These are phyloP conservation scores for Alternaria ethzedia DNA, from an alignment of 2,329 filamentous ascomycete species.

Conservation along the genomic window DNA sequence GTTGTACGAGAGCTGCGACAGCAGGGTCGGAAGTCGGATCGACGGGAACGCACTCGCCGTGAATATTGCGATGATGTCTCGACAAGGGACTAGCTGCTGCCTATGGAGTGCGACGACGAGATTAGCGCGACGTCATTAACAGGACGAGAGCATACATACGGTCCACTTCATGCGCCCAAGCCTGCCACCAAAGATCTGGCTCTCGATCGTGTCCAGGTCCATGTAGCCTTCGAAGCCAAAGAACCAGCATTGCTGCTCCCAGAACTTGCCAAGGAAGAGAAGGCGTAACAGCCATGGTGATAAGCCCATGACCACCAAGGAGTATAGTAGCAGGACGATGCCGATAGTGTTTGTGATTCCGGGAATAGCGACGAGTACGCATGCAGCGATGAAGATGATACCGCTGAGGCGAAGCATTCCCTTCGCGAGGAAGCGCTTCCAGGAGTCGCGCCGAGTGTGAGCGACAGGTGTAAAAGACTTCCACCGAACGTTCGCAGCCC, in stretches of 20 bases:
- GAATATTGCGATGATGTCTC: slow-evolving; percentile 35
- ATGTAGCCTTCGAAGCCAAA: slow-evolving; percentile 54
- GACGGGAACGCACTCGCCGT: slow-evolving; percentile 39
- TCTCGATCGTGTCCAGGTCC: slow-evolving; percentile 48
- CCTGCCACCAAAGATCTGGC: slow-evolving; percentile 48
- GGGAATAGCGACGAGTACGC: slow-evolving; percentile 16
- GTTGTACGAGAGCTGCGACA: slow-evolving; percentile 27
- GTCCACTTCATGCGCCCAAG: slow-evolving; percentile 48
- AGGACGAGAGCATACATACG: slow-evolving; percentile 12
- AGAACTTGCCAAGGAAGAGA: slow-evolving; percentile 51
- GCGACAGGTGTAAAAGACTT: slow-evolving; percentile 48
- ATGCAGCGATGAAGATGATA: slow-evolving; percentile 22
- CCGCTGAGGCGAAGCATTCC: slow-evolving; percentile 24
- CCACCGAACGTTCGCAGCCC: slow-evolving; percentile 54
- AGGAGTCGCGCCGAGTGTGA: slow-evolving; percentile 30
- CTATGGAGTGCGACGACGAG: not conserved
- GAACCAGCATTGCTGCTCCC: slow-evolving; percentile 51
- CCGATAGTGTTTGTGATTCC: not conserved
- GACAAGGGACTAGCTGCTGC: slow-evolving; percentile 39
- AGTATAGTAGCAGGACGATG: slow-evolving; percentile 30
- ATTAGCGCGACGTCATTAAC: not conserved
- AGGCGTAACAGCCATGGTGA: slow-evolving; percentile 45
- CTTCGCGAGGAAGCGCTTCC: slow-evolving; percentile 34
- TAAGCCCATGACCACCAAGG: slow-evolving; percentile 34
- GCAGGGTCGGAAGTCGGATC: slow-evolving; percentile 39